Base-by-base conservation (phyloP, 1,284 basidiomycete species). In the Malassezia dermatis region DNA sequence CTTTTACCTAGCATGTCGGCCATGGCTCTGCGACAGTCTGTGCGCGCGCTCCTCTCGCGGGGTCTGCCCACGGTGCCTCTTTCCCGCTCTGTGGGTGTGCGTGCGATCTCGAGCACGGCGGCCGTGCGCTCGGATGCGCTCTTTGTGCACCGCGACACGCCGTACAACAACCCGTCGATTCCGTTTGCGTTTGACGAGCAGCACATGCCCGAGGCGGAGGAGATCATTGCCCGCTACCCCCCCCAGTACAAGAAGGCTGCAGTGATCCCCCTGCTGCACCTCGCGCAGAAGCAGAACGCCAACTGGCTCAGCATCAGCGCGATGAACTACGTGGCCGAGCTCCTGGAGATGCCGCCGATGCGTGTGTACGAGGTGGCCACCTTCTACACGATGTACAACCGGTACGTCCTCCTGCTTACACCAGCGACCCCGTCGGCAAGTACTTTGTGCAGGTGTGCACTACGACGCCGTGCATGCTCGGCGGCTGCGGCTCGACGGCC, bases 361-460 rank as follows among this genome's bases (percentile, higher is more conserved):
- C 85, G 93, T 17, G 94, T 98, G 6, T 99, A 98, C 77, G 94
- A 99, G 78, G 94, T 99, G 48, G 93, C 94, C 12, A 94, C 90
- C 11, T 98, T 98, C 79, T 98, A 98, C 78, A 98, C 93, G 64
- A 96, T 98, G 93, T 96, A 69, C 57, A 69, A 72, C 63, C 64
- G 66, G 53, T 59, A 50, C 21, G 57, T 53, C 13, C 43, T 24
- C n/a, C 15, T 5, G n/a, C 44, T 46, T 10, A 46, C 44, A 6
- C 8, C n/a, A 89, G 89, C 47, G 90, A 94, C 77, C 94, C 93
- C 7, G 89, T 96, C 57, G 93, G 90, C 51, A 80, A 88, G 71
- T 81, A 94, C 77, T 95, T 98, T 72, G 83, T 99, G 28, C 93
- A 98, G 78, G 86, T 98, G 54, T 99, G 94, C 81, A 98, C 94